Evolutionary conservation across 2,329 filamentous ascomycete genomes (phyloP).

Genomic region (Cadophora gregata): DNA sequence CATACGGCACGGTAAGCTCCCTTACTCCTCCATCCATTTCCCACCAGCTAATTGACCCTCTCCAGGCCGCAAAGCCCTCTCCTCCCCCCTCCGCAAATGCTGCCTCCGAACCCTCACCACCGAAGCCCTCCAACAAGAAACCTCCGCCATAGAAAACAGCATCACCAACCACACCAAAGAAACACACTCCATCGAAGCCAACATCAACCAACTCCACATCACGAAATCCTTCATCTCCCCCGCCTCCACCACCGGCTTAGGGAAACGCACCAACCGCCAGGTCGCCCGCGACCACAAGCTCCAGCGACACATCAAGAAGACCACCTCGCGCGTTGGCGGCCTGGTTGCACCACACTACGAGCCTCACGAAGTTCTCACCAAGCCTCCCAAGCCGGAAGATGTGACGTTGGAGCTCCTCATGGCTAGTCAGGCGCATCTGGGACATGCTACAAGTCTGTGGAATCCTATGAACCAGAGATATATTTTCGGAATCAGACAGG

Average conservation of each 20-base stretch:
- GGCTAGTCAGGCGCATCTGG: constrained; percentile 86
- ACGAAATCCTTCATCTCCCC: constrained; percentile 28
- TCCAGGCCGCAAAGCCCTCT: constrained; percentile 60
- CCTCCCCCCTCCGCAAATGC: constrained; percentile 48
- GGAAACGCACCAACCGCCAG: constrained; percentile 5
- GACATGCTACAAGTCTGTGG: constrained; percentile 90
- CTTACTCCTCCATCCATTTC: not conserved
- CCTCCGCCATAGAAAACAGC: constrained; percentile 25
- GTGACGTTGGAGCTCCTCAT: constrained; percentile 90
- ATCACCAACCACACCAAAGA: constrained; percentile 33
- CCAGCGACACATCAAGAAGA: constrained; percentile 48
- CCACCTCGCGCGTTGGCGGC: constrained; percentile 57
- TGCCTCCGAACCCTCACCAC: constrained; percentile 50
- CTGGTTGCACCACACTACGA: constrained; percentile 62
- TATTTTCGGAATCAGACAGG: constrained; percentile 88
- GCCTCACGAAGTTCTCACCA: constrained; percentile 67
- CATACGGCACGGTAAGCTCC: constrained; percentile 58
- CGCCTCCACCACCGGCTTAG: not conserved
- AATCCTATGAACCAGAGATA: constrained; percentile 93
- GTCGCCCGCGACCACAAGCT: constrained; percentile 36
- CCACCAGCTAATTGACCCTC: constrained; percentile 33
- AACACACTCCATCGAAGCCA: constrained; percentile 35
- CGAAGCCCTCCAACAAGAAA: constrained; percentile 31
- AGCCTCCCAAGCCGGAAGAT: constrained; percentile 79
- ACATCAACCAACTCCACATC: constrained; percentile 35